Percentiles rank a stretch among this genome's conserved stretches.
These are phyloP conservation scores for Litsea cubeba DNA, from an alignment of 164 flowering plant species.

Conservation along the genomic window DNA sequence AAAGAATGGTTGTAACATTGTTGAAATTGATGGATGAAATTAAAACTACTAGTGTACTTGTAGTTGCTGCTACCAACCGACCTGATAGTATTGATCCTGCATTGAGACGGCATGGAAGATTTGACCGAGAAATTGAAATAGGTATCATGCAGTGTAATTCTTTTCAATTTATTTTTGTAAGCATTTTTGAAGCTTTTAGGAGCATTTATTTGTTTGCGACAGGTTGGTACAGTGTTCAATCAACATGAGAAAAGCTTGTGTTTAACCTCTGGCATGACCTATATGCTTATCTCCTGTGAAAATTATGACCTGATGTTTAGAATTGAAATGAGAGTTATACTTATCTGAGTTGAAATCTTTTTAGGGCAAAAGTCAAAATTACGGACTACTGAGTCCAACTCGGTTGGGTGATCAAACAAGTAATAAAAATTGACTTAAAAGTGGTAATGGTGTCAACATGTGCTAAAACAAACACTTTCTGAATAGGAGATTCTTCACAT, in stretches of 20 bases:
- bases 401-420: too few species aligned
- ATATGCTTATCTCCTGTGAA: background rate
- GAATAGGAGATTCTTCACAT: too few species aligned
- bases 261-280: too few species aligned
- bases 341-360: background rate
- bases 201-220: conserved; percentile 3
- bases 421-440: too few species aligned
- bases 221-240: background rate
- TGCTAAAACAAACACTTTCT: too few species aligned
- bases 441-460: too few species aligned
- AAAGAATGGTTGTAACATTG: conserved; percentile 85
- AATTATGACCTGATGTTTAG: background rate
- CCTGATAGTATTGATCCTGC: conserved; percentile 92
- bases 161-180: conserved; percentile 3
- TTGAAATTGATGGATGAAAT: conserved; percentile 92
- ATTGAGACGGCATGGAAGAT: conserved; percentile 88
- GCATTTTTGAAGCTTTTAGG: background rate
- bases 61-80: conserved; percentile 85
- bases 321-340: background rate
- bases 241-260: too few species aligned
- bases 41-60: conserved; percentile 51
- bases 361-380: background rate
- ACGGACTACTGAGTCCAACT: too few species aligned
- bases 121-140: conserved; percentile 91
- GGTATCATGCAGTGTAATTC: conserved; percentile 32